Conservation (phyloP, 1,284 basidiomycete species). For the Ganoderma meredithae region DNA sequence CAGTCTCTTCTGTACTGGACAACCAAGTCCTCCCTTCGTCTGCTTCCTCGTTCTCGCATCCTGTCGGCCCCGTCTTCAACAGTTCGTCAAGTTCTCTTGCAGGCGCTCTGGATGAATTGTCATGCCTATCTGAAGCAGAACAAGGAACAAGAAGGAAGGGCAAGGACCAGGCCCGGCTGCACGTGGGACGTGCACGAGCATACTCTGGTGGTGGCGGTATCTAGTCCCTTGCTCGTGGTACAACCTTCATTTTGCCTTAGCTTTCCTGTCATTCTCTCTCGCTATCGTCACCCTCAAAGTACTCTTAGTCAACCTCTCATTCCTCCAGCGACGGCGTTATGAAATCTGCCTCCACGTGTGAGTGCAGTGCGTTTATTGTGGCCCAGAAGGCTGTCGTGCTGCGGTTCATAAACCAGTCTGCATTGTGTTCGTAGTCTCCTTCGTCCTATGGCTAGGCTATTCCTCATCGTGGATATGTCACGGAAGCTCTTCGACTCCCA, state of each 20-base stretch:
- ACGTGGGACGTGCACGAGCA: conserved; percentile 27
- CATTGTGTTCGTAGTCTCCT: not conserved
- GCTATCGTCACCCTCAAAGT: not conserved
- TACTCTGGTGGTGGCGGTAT: conserved; percentile 33
- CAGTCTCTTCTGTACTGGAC: conserved; percentile 18
- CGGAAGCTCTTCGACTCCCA: not conserved
- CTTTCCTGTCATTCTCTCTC: not conserved
- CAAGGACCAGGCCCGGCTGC: conserved; percentile 27
- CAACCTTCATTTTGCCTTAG: not conserved
- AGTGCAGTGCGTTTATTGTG: conserved; percentile 1
- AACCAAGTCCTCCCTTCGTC: conserved; percentile 1
- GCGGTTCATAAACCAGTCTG: not conserved
- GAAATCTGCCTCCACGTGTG: not conserved
- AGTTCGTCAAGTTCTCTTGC: conserved; percentile 30
- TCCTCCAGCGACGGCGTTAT: not conserved
- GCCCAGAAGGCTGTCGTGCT: not conserved
- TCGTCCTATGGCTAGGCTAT: not conserved
- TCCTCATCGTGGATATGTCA: conserved; percentile 5
- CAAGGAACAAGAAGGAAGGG: conserved; percentile 13
- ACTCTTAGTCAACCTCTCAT: not conserved
- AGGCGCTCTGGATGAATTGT: conserved; percentile 24
- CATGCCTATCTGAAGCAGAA: not conserved
- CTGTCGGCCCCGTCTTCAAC: conserved; percentile 9
- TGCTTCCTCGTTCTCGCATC: not conserved
- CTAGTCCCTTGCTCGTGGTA: conserved; percentile 6